phyloP scores from a whole-genome alignment of 805 yeast species.

The Schwanniomyces sp. region DNA sequence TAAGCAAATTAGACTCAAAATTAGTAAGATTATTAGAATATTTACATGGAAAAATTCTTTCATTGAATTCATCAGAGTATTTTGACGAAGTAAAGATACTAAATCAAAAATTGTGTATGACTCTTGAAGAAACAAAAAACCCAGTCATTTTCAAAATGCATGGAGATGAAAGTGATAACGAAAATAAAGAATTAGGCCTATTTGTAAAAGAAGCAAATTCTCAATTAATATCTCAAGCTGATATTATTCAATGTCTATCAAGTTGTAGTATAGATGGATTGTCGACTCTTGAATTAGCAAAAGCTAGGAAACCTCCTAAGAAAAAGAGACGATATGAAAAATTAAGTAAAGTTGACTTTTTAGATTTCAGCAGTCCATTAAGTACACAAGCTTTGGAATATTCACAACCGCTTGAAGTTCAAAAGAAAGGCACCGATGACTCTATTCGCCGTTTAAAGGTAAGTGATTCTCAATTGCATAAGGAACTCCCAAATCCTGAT shows the following conservation, averaged over 20 bases:
- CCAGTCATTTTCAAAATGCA: background rate
- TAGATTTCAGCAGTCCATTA: conserved; percentile 20
- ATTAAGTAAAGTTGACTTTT: conserved; percentile 33
- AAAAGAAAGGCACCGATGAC: background rate
- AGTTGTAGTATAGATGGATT: conserved; percentile 4
- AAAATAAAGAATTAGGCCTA: background rate
- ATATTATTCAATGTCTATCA: conserved; percentile 7
- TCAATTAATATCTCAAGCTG: conserved; percentile 3
- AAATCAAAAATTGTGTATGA: background rate
- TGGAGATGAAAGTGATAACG: background rate
- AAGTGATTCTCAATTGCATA: too few relatives aligned
- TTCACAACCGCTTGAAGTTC: background rate
- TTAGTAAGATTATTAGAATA: conserved; percentile 11
- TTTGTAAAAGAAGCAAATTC: background rate
- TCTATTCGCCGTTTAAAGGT: too few relatives aligned
- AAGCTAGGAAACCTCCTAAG: conserved; percentile 9
- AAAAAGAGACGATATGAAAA: conserved; percentile 33
- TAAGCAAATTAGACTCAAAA: conserved; percentile 1
- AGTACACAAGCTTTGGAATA: background rate
- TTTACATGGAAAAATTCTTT: conserved; percentile 10
- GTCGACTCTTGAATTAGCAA: conserved; percentile 1
- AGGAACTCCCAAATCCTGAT: too few relatives aligned
- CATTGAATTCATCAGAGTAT: background rate
- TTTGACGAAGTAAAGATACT: conserved; percentile 3
- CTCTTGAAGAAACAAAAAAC: background rate